Conservation (phyloP, 768 basidiomycete genomes). For the Infundibulicybe gibba region DNA sequence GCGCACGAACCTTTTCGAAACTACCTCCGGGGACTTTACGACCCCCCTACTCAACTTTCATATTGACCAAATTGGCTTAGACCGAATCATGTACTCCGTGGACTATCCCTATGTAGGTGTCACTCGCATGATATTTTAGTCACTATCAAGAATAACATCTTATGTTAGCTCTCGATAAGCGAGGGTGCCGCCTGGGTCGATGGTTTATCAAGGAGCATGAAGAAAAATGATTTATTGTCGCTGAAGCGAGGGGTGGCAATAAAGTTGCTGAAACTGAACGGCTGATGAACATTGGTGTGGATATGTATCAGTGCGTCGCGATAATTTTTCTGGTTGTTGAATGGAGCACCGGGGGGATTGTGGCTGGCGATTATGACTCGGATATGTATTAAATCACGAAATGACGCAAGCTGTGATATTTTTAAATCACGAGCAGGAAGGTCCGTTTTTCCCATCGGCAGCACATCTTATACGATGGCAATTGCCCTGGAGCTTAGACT, state of each 20-base stretch:
- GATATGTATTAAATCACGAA: not conserved
- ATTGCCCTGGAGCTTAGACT: too few relatives aligned
- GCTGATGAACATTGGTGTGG: conserved; percentile 2
- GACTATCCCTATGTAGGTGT: conserved; percentile 29
- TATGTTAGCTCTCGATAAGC: conserved; percentile 12
- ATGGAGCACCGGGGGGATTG: not conserved
- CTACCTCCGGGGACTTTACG: conserved; percentile 36
- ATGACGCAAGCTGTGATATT: too few relatives aligned
- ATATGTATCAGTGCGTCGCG: not conserved
- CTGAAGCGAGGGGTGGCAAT: conserved; percentile 24
- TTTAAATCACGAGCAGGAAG: too few relatives aligned
- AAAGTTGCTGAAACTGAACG: conserved; percentile 21
- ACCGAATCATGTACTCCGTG: conserved; percentile 38
- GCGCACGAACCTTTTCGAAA: conserved; percentile 35
- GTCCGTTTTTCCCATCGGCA: too few relatives aligned
- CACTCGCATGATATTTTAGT: not conserved
- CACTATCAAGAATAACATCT: not conserved
- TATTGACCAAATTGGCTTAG: conserved; percentile 32
- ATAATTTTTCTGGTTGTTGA: not conserved
- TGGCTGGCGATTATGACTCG: not conserved
- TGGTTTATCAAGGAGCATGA: conserved; percentile 14
- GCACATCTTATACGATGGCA: too few relatives aligned
- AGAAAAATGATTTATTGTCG: conserved; percentile 14
- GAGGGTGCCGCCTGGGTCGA: conserved; percentile 20
- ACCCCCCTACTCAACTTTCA: conserved; percentile 35